Evolutionary conservation across 106 monocot species (phyloP), one percentile per base, ranked within the genome.

Genomic region (Acorus gramineus): DNA sequence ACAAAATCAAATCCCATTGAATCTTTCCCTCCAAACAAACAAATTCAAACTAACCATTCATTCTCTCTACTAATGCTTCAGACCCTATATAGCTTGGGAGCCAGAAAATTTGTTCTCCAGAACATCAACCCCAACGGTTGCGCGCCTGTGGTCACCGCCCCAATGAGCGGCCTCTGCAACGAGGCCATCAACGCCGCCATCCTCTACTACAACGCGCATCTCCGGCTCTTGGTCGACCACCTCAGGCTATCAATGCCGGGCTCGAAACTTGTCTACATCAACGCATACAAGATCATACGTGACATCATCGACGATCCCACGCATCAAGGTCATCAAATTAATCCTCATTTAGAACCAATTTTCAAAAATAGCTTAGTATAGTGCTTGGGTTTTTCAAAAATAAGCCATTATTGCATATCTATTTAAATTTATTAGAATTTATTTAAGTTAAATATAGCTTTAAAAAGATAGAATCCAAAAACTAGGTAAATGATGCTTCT

Each of bases 121-220:
- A 74, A 82, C 4, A 68, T 85, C 43, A 82, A 82, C 60, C 65
- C 79, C 48, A 74, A 80, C 44, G 89, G 89, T 4, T 89, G 89
- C 74, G 70, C 71, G 8, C 89, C 89, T 3, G 82, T 74, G 47
- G 89, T 77, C 45, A 71, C 74, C 57, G 63, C 65, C 14, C 74
- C 49, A 12, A 4, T 49, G 4, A 76, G 71, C 49, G 79, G 66
- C 9, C 59, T 61, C 51, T 89, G 89, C 62, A 74, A 82, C 8
- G 82, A 89, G 51, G 46, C 62, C 46, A 62, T 89, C 11, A 85
- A 89, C 60, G 61, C 82, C 4, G 89, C 85, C 1, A 82, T 77
- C 42, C 6, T 77, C 12, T 77, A 85, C 60, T 89, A 77, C 77
- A 89, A 89, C 72, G 11, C 69, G 5, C 64, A 60, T 3, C 74